phyloP scores from a whole-genome alignment of 1,284 basidiomycete genomes.

The Austroboletus niveus region DNA sequence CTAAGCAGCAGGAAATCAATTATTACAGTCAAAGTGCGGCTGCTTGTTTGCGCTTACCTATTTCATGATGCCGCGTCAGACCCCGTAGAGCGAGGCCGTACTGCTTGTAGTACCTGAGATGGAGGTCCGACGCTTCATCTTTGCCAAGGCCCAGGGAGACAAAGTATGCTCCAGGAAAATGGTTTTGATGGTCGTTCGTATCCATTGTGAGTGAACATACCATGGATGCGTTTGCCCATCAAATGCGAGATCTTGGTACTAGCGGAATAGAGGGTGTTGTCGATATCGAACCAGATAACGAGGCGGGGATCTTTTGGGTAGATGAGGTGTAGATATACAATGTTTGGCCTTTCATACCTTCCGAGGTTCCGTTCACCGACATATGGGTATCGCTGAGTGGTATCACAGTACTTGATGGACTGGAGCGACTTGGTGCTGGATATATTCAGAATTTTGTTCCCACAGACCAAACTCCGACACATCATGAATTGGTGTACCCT shows the following conservation, averaged over 20 bases:
- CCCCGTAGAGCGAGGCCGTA: slow-evolving; percentile 88
- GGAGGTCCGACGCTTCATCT: slow-evolving; percentile 71
- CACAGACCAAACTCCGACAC: slow-evolving; percentile 32
- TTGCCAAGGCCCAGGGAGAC: slow-evolving; percentile 64
- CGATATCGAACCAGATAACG: slow-evolving; percentile 82
- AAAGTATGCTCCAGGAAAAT: slow-evolving; percentile 63
- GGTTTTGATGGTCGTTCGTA: background rate
- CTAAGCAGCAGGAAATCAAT: slow-evolving; percentile 36
- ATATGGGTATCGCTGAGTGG: slow-evolving; percentile 29
- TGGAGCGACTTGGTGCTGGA: background rate
- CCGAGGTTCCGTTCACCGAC: slow-evolving; percentile 19
- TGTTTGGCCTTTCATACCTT: slow-evolving; percentile 19
- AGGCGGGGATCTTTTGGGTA: slow-evolving; percentile 40
- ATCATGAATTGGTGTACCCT: slow-evolving; percentile 6
- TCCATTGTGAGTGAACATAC: slow-evolving; percentile 35
- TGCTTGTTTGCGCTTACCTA: slow-evolving; percentile 49
- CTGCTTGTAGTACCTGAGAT: slow-evolving; percentile 72
- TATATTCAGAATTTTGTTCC: slow-evolving; percentile 24
- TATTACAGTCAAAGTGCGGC: background rate
- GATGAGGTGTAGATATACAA: slow-evolving; percentile 7
- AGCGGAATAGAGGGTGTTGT: slow-evolving; percentile 83
- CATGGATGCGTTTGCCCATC: slow-evolving; percentile 82
- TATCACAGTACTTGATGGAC: background rate
- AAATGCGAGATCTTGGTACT: slow-evolving; percentile 72
- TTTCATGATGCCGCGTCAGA: slow-evolving; percentile 73